phyloP scores from a whole-genome alignment of 495 filamentous ascomycete genomes.

The Aspergillus taichungensis region DNA sequence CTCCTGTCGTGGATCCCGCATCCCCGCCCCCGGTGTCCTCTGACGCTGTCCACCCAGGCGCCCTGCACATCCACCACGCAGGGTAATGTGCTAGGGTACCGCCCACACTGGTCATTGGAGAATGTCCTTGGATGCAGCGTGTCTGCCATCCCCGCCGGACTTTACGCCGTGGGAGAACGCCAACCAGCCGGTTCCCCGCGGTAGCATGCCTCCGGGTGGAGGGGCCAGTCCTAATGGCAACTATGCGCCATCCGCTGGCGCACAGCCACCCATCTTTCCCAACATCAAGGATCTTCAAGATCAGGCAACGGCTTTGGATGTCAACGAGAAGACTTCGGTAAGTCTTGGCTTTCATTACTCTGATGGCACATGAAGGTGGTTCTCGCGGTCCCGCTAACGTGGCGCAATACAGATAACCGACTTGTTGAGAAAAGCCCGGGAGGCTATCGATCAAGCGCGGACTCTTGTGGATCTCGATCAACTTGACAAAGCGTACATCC shows the following conservation, averaged over 20 bases:
- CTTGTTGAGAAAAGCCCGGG: slow-evolving; percentile 26
- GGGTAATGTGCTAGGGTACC: slow-evolving; percentile 21
- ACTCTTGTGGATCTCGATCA: slow-evolving; percentile 38
- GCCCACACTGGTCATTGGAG: slow-evolving; percentile 16
- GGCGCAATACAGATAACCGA: slow-evolving; percentile 20
- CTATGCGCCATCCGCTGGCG: slow-evolving; percentile 4
- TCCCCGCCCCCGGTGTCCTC: too few species aligned
- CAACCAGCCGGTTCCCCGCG: slow-evolving; percentile 19
- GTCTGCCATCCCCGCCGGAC: slow-evolving; percentile 31
- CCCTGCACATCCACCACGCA: too few species aligned
- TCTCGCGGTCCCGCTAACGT: slow-evolving; percentile 11
- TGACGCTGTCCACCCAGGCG: too few species aligned
- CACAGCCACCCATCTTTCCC: slow-evolving; percentile 38
- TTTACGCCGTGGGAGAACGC: slow-evolving; percentile 29
- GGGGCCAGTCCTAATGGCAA: slow-evolving; percentile 17
- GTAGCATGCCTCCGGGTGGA: slow-evolving; percentile 23
- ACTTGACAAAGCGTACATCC: slow-evolving; percentile 57
- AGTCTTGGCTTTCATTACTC: slow-evolving; percentile 1
- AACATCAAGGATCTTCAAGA: slow-evolving; percentile 70
- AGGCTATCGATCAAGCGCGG: slow-evolving; percentile 28
- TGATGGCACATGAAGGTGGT: not conserved
- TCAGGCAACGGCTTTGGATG: slow-evolving; percentile 29
- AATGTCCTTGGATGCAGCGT: slow-evolving; percentile 39
- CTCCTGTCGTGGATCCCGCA: too few species aligned
- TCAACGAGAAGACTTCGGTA: slow-evolving; percentile 38